phyloP scores from a whole-genome alignment of 1,139 yeast genomes.

The Meyerozyma athensensis region DNA sequence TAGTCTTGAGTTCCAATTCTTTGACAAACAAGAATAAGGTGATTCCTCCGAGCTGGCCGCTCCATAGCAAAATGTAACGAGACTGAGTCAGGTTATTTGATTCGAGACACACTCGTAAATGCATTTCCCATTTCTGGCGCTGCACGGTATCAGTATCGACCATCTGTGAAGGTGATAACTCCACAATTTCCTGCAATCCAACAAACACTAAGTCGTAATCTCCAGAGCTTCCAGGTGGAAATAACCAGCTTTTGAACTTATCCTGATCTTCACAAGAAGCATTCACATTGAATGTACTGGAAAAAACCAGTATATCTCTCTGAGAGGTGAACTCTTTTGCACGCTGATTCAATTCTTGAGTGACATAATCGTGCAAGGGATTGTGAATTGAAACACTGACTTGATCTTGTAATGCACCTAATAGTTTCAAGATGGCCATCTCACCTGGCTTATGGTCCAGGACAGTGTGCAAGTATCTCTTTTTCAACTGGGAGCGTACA shows the following conservation, averaged over 20 bases:
- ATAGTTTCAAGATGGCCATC: slow-evolving; percentile 42
- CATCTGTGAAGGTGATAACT: slow-evolving; percentile 86
- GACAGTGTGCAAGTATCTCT: slow-evolving; percentile 42
- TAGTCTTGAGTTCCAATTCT: slow-evolving; percentile 11
- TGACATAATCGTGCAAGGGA: slow-evolving; percentile 69
- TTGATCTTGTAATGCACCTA: slow-evolving; percentile 49
- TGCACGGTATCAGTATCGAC: slow-evolving; percentile 73
- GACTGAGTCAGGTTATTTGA: slow-evolving; percentile 26
- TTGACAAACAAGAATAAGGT: slow-evolving; percentile 46
- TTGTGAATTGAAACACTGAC: slow-evolving; percentile 48
- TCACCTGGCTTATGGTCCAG: slow-evolving; percentile 38
- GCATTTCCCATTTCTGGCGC: slow-evolving; percentile 74
- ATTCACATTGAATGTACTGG: slow-evolving; percentile 71
- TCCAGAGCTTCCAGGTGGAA: slow-evolving; percentile 30
- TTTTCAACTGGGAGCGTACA: slow-evolving; percentile 42
- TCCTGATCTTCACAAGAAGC: slow-evolving; percentile 53
- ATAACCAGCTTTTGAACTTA: slow-evolving; percentile 49
- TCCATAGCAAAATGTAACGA: slow-evolving; percentile 67
- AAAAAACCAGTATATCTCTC: slow-evolving; percentile 49
- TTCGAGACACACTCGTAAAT: slow-evolving; percentile 56
- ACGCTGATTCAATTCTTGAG: slow-evolving; percentile 46
- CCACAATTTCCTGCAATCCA: slow-evolving; percentile 92
- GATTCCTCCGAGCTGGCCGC: slow-evolving; percentile 93
- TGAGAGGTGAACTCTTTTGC: slow-evolving; percentile 46
- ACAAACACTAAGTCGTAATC: slow-evolving; percentile 68